Evolutionary conservation across 2,329 filamentous ascomycete species (phyloP).

Genomic region (Colletotrichum tanaceti): DNA sequence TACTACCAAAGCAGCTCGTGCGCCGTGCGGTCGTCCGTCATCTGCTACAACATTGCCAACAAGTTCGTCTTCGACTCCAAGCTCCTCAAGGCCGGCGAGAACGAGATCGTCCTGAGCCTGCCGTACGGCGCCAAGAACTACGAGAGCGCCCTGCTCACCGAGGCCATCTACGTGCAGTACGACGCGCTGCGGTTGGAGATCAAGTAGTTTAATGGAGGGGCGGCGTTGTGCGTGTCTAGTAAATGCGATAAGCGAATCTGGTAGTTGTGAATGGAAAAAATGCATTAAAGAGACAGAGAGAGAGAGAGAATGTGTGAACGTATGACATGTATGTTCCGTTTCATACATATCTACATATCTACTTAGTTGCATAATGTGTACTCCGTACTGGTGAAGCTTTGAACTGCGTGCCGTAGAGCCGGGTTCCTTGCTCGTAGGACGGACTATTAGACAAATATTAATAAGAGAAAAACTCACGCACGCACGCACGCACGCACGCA

Average conservation of each 20-base stretch:
- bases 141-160: conserved; percentile 65
- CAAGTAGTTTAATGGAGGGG: conserved; percentile 44
- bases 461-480: not conserved
- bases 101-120: conserved; percentile 65
- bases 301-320: not conserved
- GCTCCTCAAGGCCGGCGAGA: conserved; percentile 60
- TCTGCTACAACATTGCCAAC: conserved; percentile 68
- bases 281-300: not conserved
- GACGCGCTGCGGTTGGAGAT: conserved; percentile 70
- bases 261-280: conserved; percentile 5
- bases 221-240: not conserved
- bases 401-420: conserved; percentile 17
- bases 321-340: not conserved
- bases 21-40: conserved; percentile 67
- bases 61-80: conserved; percentile 65
- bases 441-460: too few relatives aligned
- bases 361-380: too few relatives aligned
- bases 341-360: too few relatives aligned
- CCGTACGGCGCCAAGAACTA: conserved; percentile 67
- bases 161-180: conserved; percentile 69
- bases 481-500: conserved; percentile 5
- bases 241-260: not conserved
- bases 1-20: conserved; percentile 69
- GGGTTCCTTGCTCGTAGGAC: not conserved
- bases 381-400: not conserved